Evolutionary conservation across 345 rosid species (phyloP).

Genomic region (Lepidium aucheri): DNA sequence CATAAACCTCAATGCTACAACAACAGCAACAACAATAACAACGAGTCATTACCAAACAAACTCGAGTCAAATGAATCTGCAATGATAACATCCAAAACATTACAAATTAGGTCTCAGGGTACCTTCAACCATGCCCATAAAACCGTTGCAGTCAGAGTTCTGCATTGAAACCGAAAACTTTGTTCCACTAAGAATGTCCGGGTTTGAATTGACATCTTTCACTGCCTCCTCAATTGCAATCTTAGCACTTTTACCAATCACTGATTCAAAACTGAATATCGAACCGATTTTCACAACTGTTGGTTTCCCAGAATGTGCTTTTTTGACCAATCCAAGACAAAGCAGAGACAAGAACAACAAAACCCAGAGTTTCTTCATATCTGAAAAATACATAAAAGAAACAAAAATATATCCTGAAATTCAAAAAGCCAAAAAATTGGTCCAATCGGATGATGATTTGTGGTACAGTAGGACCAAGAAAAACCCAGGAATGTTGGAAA

Average conservation of each 20-base stretch:
- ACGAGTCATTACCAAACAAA: not conserved
- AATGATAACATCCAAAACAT: not conserved
- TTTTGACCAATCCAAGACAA: constrained; percentile 25
- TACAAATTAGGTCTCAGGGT: not conserved
- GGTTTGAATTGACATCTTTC: constrained; percentile 73
- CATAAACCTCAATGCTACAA: constrained; percentile 75
- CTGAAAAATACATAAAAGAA: not conserved
- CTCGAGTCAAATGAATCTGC: not conserved
- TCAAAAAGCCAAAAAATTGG: not conserved
- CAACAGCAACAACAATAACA: not conserved
- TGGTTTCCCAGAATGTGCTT: constrained; percentile 45
- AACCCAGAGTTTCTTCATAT: constrained; percentile 28
- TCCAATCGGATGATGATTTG: not conserved
- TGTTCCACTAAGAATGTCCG: constrained; percentile 54
- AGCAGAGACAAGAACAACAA: constrained; percentile 28
- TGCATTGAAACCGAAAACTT: constrained; percentile 39
- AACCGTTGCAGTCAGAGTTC: constrained; percentile 75
- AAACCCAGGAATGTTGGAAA: not conserved
- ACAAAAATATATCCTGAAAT: not conserved
- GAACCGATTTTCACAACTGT: constrained; percentile 64
- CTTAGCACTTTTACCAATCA: constrained; percentile 77
- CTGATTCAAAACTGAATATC: constrained; percentile 51
- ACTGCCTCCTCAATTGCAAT: constrained; percentile 82
- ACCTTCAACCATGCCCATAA: constrained; percentile 89
- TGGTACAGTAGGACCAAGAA: not conserved